Evolutionary conservation across 2,329 filamentous ascomycete species (phyloP), one percentile per base, ranked within the genome.

Genomic region (Paecilomyces sp.): DNA sequence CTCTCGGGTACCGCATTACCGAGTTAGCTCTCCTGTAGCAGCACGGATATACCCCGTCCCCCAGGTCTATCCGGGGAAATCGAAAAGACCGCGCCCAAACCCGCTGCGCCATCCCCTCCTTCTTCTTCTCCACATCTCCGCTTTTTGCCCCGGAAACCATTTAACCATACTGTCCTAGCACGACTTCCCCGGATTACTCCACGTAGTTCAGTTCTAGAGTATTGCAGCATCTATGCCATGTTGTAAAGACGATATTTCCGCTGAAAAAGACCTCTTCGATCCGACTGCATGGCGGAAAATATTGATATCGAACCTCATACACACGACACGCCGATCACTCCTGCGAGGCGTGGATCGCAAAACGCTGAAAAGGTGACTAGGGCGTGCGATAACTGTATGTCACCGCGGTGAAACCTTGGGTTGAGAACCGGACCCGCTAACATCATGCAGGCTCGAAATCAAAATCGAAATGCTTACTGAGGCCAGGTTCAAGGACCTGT

Each of bases 321-420:
- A 31, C 25, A 28, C 22, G 52, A 15, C 24, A 54, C 52, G 15
- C 15, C 52, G 15, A 28, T 31, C 52, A 31, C 15, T 28, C 24
- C 52, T 28, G 52, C 52, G 6, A 51, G 57, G 31, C 59, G 59
- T n/a, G 57, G 58, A n/a, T 61, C 57, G 33, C 57, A 59, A 25
- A 55, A 31, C 31, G 59, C 53, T 8, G 59, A 61, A n/a, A 61
- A 61, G n/a, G 59, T 61, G 22, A 52, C 59, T 34, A 58, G 59
- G 34, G 59, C 59, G 18, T 61, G 59, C 11, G 59, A 61, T 28
- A 61, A 61, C 28, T 61, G 59, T 61, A 50, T 54, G 59, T 56
- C 33, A 41, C 30, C 54, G 54, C 30, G 54, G 54, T 13, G 54
- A 41, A 56, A 56, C 54, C 54, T 53, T 36, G n/a, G 30, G 12